Evolutionary conservation across 2,329 filamentous ascomycete genomes (phyloP).

Genomic region (Penicillium sp.): DNA sequence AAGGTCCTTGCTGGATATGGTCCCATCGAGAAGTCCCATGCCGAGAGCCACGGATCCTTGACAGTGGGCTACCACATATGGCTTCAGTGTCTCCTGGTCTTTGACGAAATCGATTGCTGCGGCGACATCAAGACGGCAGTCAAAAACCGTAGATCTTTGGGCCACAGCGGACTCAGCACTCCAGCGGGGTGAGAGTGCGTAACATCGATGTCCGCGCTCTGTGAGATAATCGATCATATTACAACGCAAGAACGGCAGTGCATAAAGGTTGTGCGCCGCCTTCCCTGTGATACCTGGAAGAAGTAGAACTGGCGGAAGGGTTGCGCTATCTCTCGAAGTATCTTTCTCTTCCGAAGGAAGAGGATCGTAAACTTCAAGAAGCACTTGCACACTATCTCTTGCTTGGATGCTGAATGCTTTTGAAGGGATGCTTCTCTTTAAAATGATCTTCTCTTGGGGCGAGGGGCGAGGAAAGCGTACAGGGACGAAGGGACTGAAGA

Average conservation of each 20-base stretch:
- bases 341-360: neutral
- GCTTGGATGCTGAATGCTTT: neutral
- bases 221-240: constrained; percentile 6
- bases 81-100: constrained; percentile 4
- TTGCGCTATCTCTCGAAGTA: neutral
- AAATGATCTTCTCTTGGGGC: neutral
- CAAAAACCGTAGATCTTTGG: constrained; percentile 1
- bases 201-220: constrained; percentile 3
- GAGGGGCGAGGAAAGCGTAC: neutral
- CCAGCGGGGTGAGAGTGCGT: constrained; percentile 8
- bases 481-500: neutral
- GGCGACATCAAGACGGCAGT: constrained; percentile 10
- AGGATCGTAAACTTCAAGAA: neutral
- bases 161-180: neutral
- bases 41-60: constrained; percentile 17
- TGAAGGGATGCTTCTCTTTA: neutral
- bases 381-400: neutral
- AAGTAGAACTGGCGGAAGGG: neutral
- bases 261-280: neutral
- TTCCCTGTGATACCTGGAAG: neutral
- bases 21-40: constrained; percentile 20
- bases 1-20: constrained; percentile 12
- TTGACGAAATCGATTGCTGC: constrained; percentile 16
- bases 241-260: neutral
- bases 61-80: constrained; percentile 21